Conservation (phyloP, 768 basidiomycete genomes). For the Suillus luteus region DNA sequence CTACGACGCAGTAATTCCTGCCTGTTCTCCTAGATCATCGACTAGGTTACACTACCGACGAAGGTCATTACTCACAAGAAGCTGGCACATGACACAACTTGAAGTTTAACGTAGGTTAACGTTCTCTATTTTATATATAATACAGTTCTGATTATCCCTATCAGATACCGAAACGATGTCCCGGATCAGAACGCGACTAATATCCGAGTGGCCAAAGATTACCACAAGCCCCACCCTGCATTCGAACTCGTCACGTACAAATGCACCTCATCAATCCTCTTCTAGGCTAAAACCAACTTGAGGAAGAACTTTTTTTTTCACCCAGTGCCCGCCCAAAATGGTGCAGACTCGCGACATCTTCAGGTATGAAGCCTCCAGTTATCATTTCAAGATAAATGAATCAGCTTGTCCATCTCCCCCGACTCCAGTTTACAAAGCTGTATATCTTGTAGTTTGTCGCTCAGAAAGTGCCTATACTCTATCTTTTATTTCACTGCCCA, state of each 20-base stretch:
- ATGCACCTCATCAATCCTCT: background rate
- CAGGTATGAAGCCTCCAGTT: background rate
- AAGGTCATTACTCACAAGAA: background rate
- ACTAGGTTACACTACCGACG: background rate
- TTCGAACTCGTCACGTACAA: conserved; percentile 3
- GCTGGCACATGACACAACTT: background rate
- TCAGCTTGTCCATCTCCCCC: background rate
- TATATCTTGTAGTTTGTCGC: background rate
- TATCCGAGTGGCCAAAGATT: background rate
- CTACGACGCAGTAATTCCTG: background rate
- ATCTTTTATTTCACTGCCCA: no score
- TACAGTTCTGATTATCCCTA: no score
- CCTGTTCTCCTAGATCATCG: background rate
- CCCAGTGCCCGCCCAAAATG: background rate
- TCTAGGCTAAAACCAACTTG: background rate
- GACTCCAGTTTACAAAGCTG: background rate
- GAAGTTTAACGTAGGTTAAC: no score
- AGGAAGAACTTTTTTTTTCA: background rate
- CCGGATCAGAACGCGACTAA: background rate
- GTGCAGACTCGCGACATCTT: background rate
- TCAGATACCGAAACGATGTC: background rate
- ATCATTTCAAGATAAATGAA: background rate
- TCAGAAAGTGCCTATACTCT: background rate
- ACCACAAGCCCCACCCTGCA: background rate
- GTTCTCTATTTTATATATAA: no score